These are phyloP conservation scores for Ottelia alismoides DNA, from an alignment of 106 monocot genomes.

Conservation along the genomic window DNA sequence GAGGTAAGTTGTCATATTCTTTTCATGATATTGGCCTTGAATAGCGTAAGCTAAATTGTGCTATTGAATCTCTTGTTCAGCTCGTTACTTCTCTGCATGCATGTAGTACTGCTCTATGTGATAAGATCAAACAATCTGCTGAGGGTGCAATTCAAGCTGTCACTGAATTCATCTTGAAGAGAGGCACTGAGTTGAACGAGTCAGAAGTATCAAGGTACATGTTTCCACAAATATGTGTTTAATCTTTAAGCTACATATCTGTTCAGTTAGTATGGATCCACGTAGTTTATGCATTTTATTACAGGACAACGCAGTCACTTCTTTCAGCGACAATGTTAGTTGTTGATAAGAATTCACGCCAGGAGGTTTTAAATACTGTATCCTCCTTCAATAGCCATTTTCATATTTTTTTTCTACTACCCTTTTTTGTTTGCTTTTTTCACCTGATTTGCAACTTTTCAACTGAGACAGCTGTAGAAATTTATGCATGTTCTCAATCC, in stretches of 20 bases:
- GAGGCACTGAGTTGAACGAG: slow-evolving; percentile 80
- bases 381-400: too few species aligned
- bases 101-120: slow-evolving; percentile 66
- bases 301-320: slow-evolving; percentile 83
- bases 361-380: slow-evolving; percentile 93
- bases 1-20: slow-evolving; percentile 40
- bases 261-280: background rate
- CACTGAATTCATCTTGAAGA: slow-evolving; percentile 62
- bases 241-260: background rate
- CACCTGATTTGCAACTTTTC: background rate
- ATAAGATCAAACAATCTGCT: slow-evolving; percentile 90
- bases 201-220: slow-evolving; percentile 69
- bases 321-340: slow-evolving; percentile 62
- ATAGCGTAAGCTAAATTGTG: background rate
- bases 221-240: background rate
- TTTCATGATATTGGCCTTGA: too few species aligned
- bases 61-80: slow-evolving; percentile 32
- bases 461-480: background rate
- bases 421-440: background rate
- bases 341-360: slow-evolving; percentile 66
- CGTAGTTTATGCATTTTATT: slow-evolving; percentile 6
- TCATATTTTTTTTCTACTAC: background rate
- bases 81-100: slow-evolving; percentile 65
- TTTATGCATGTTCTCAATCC: too few species aligned
- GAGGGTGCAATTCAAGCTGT: slow-evolving; percentile 94